A percentile compares a stretch with the other conserved stretches of the same genome.
Evolutionary conservation across 352 stramenopile species (phyloP).

Genomic region (Globisporangium alternatum): DNA sequence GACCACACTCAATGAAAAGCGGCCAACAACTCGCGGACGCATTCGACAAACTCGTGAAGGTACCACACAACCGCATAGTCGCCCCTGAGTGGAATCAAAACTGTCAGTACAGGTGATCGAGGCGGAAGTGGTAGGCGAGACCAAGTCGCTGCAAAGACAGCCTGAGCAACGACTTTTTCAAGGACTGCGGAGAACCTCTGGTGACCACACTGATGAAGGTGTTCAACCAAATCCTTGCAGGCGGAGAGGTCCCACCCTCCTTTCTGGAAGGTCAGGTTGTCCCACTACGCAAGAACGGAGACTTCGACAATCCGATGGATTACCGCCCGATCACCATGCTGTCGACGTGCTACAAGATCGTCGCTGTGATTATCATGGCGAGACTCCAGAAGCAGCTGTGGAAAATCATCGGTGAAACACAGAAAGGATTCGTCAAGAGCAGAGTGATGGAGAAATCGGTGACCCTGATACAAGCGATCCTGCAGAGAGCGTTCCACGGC

Average conservation of each 20-base stretch:
- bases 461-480: slow-evolving; percentile 2
- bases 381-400: slow-evolving; percentile 7
- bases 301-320: slow-evolving; percentile 17
- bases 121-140: neutral
- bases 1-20: too few relatives aligned
- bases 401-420: slow-evolving; percentile 10
- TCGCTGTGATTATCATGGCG: slow-evolving; percentile 13
- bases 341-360: slow-evolving; percentile 27
- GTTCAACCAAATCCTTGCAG: neutral
- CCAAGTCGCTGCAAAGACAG: neutral
- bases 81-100: neutral
- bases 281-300: slow-evolving; percentile 21
- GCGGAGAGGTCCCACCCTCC: neutral
- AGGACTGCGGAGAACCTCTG: neutral
- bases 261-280: slow-evolving; percentile 8
- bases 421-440: slow-evolving; percentile 25
- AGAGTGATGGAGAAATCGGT: neutral
- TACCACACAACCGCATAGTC: neutral
- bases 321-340: slow-evolving; percentile 26
- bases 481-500: neutral
- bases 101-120: neutral
- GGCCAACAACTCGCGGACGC: too few relatives aligned
- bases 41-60: neutral
- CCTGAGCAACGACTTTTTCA: slow-evolving; percentile 3
- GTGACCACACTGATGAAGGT: neutral